Conservation (phyloP, 208 protist species). For the Acanthamoeba lenticulata region DNA sequence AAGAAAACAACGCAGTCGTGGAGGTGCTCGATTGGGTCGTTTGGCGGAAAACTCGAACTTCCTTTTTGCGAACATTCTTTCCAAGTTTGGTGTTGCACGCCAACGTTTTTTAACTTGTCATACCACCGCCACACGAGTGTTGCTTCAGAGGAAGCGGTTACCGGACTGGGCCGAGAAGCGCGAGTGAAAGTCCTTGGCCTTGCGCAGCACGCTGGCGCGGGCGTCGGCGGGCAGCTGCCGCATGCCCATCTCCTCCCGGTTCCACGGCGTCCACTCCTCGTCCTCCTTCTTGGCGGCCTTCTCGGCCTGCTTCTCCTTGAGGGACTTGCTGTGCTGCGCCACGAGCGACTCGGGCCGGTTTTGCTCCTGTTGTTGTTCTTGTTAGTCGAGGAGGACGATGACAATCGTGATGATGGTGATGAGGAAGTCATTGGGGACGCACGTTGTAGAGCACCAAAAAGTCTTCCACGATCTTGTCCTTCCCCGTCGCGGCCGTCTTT, state of each 20-base stretch:
- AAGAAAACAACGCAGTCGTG: neutral
- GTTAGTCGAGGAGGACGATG: neutral
- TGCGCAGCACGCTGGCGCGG: neutral
- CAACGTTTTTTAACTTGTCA: too few species aligned
- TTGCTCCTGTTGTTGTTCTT: neutral
- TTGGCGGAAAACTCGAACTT: too few species aligned
- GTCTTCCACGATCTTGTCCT: slow-evolving; percentile 47
- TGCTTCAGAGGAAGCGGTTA: slow-evolving; percentile 17
- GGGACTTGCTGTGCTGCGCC: neutral
- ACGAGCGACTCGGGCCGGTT: neutral
- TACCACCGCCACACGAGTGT: too few species aligned
- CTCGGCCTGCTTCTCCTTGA: neutral
- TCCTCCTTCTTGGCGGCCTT: slow-evolving; percentile 8
- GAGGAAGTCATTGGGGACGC: neutral
- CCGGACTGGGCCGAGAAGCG: slow-evolving; percentile 20
- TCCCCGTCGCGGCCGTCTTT: neutral
- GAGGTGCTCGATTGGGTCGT: neutral
- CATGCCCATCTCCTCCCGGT: neutral
- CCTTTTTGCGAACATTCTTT: too few species aligned
- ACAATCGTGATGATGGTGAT: neutral
- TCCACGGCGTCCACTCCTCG: slow-evolving; percentile 16
- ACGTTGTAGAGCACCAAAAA: slow-evolving; percentile 36
- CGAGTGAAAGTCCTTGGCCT: slow-evolving; percentile 9
- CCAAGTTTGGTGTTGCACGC: too few species aligned
- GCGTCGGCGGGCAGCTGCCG: neutral